phyloP scores from a whole-genome alignment of 2,329 filamentous ascomycete species.

The Fusarium coicis region DNA sequence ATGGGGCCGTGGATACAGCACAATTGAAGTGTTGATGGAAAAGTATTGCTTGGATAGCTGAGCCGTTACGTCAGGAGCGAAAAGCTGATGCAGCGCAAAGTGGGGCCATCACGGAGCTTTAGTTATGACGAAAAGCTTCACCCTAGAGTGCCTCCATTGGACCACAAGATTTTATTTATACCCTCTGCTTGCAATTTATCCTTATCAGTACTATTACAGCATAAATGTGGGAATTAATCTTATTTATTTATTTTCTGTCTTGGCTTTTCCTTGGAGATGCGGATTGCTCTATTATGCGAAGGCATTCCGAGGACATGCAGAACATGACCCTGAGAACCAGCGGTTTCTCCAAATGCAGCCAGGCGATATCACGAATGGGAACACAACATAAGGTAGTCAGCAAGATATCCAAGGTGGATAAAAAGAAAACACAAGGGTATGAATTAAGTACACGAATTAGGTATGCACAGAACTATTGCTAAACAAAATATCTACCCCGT shows the following conservation, averaged over 20 bases:
- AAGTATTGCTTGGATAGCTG: neutral
- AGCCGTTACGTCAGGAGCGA: slow-evolving; percentile 29
- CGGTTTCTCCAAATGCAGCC: no score
- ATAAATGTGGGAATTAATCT: no score
- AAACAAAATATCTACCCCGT: fast-evolving
- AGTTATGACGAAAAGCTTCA: neutral
- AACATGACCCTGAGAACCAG: no score
- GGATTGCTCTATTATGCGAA: no score
- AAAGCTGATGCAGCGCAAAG: slow-evolving; percentile 17
- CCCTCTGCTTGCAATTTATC: fast-evolving
- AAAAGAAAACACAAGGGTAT: neutral
- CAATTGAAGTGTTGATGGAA: neutral
- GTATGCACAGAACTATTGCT: fast-evolving
- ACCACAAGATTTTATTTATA: neutral
- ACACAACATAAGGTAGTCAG: no score
- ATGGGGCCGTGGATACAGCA: fast-evolving
- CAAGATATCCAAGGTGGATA: no score
- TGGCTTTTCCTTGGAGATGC: no score
- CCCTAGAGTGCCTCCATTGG: neutral
- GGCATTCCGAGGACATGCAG: no score
- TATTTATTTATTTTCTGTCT: no score
- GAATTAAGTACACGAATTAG: fast-evolving
- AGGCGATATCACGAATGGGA: no score
- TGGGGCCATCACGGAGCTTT: slow-evolving; percentile 3
- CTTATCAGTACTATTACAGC: fast-evolving